Conservation (phyloP, 1,284 basidiomycete species). For the Ganoderma boninense region DNA sequence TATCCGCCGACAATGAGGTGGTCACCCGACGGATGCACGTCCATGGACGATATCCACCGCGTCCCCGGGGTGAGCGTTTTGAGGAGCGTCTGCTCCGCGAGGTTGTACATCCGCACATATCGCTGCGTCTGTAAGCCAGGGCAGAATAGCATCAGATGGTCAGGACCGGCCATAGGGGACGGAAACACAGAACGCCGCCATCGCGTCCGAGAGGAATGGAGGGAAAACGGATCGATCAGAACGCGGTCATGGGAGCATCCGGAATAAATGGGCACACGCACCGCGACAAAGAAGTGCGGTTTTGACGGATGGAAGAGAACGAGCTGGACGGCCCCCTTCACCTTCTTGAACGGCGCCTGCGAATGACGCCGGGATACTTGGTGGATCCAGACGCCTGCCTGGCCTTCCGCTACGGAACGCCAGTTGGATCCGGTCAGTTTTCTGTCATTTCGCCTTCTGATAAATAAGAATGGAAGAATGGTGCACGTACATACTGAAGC, state of each 20-base stretch:
- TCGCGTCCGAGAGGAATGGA: constrained; percentile 9
- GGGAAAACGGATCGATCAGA: constrained; percentile 4
- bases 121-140: constrained; percentile 80
- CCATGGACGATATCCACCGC: constrained; percentile 97
- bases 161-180: background rate
- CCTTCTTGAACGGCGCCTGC: constrained; percentile 96
- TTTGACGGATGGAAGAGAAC: constrained; percentile 95
- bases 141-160: background rate
- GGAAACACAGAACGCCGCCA: background rate
- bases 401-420: constrained; percentile 55
- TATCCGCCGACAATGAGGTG: constrained; percentile 98
- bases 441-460: background rate
- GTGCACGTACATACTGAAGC: constrained; percentile 82
- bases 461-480: constrained; percentile 37
- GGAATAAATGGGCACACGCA: constrained; percentile 49
- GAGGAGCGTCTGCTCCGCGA: constrained; percentile 91
- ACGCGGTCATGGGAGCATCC: background rate
- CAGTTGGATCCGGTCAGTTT: background rate
- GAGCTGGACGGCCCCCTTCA: constrained; percentile 90
- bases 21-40: constrained; percentile 95
- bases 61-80: constrained; percentile 95
- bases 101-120: constrained; percentile 95
- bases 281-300: constrained; percentile 97
- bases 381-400: constrained; percentile 91
- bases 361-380: constrained; percentile 94